These are phyloP conservation scores for Breynia disticha DNA, from an alignment of 441 rosid genomes.

Conservation along the genomic window DNA sequence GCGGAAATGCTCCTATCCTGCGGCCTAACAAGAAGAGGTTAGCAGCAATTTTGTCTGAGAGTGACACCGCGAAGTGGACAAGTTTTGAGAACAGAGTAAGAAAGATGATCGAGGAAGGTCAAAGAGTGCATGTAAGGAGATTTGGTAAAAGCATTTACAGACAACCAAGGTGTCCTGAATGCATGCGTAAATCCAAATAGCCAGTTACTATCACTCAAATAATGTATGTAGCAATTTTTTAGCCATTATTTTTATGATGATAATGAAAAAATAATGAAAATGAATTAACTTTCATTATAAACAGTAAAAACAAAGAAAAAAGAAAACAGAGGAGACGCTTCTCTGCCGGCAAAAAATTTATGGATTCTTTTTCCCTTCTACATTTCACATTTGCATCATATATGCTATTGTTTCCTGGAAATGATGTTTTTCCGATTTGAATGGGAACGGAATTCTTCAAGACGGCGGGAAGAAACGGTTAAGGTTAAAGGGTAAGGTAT, in stretches of 20 bases:
- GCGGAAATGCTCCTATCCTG: conserved; percentile 57
- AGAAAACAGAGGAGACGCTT: too few species aligned
- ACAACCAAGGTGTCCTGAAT: conserved; percentile 75
- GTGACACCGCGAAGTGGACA: conserved; percentile 52
- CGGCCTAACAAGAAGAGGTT: conserved; percentile 90
- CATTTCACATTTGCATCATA: not conserved
- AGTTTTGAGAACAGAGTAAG: conserved; percentile 49
- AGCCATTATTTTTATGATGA: too few species aligned
- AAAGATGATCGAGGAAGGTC: conserved; percentile 78
- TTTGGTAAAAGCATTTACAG: conserved; percentile 79
- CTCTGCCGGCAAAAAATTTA: too few species aligned
- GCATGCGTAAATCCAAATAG: conserved; percentile 58
- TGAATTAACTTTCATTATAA: too few species aligned
- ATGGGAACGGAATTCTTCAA: conserved; percentile 19
- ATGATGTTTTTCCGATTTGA: conserved; percentile 36
- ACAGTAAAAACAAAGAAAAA: too few species aligned
- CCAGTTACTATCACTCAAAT: not conserved
- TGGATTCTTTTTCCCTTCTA: too few species aligned
- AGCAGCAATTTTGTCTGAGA: conserved; percentile 62
- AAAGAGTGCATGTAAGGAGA: conserved; percentile 41
- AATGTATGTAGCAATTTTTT: conserved; percentile 6
- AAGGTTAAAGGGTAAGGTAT: conserved; percentile 90
- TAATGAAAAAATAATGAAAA: too few species aligned
- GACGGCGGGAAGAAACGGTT: conserved; percentile 99
- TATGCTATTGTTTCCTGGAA: conserved; percentile 20